Base-by-base conservation (phyloP, 768 basidiomycete species). In the Symmetrospora coprosmae region DNA sequence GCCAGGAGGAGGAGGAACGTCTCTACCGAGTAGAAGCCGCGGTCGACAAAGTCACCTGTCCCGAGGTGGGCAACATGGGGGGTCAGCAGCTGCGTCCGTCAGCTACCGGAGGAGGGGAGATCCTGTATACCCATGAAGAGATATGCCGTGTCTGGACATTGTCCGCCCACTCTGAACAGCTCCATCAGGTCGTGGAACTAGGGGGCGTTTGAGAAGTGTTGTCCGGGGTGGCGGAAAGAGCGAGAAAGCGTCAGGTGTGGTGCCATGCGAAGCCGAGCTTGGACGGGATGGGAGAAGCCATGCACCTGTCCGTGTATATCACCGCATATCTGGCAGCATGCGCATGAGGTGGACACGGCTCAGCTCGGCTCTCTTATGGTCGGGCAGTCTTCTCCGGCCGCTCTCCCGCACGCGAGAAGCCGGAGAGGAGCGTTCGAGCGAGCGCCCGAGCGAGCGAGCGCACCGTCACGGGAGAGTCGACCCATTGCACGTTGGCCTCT, bases 21-120 rank as follows among this genome's bases (percentile, higher is more conserved):
- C 76, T 97, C 94, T 55, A 97, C 90, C 17, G 90, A 96, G 76
- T 96, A 94, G 78, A 94, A 96, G 21, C 92, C 92, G 70, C 91
- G 83, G 28, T 61, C 58, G 73, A 91, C 96, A 82, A 89, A 94
- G 65, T 92, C 25, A n/a, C n/a, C n/a, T n/a, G n/a, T n/a, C n/a
- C n/a, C n/a, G n/a, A n/a, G n/a, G n/a, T n/a, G n/a, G n/a, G n/a
- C n/a, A n/a, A n/a, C n/a, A n/a, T n/a, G n/a, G n/a, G n/a, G n/a
- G n/a, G n/a, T n/a, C n/a, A n/a, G n/a, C n/a, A n/a, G n/a, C n/a
- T n/a, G n/a, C n/a, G n/a, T n/a, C n/a, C n/a, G n/a, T n/a, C n/a
- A n/a, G n/a, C n/a, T n/a, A n/a, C n/a, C n/a, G n/a, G n/a, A n/a
- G n/a, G n/a, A n/a, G n/a, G n/a, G n/a, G n/a, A n/a, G n/a, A n/a